Evolutionary conservation across 73 alveolate species (phyloP), one percentile per base, ranked within the genome.

Genomic region (Paramecium sexaurelia): DNA sequence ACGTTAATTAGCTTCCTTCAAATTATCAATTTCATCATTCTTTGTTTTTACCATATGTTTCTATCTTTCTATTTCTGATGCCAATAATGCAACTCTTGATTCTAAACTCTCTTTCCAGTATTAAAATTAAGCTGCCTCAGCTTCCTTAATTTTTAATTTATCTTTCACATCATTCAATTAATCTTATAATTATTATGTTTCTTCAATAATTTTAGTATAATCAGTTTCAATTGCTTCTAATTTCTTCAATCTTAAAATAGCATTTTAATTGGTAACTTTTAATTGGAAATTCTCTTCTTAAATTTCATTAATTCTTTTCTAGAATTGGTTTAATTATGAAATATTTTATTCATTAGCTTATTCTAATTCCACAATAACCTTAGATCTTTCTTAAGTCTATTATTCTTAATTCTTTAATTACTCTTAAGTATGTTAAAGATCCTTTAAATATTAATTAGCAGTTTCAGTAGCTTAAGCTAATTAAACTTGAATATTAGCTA

Each of bases 11-110:
- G 68, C 43, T 78, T 78, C 90, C 41, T 78, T 41, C 55, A 24
- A 24, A 29, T 37, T 78, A 29, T 78, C 68, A 22, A 78, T 41
- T 10, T 78, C 90, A 78, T 78, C 73, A 78, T 78, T 78, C 35
- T 78, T 78, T 17, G 73, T 45, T 24, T 78, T 78, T 1, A 78
- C 71, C 90, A 41, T 78, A 78, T 78, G 73, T 11, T 26, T 41
- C 22, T 78, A 41, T 78, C 90, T 78, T 43, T 78, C 90, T 10
- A 78, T 78, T 78, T 78, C 90, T 8, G 75, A 40, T 7, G 90
- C 90, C 22, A 78, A 78, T 27, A 78, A 41, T 39, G 90, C 90
- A 9, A 78, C 90, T 78, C 90, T 78, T 39, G 68, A 37, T 78
- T 78, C 90, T 41, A 78, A 43, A 43, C 75, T 22, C 19, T 78